These are phyloP conservation scores for Chamaecyparis obtusa DNA, from an alignment of 75 land plant species.

Conservation along the genomic window DNA sequence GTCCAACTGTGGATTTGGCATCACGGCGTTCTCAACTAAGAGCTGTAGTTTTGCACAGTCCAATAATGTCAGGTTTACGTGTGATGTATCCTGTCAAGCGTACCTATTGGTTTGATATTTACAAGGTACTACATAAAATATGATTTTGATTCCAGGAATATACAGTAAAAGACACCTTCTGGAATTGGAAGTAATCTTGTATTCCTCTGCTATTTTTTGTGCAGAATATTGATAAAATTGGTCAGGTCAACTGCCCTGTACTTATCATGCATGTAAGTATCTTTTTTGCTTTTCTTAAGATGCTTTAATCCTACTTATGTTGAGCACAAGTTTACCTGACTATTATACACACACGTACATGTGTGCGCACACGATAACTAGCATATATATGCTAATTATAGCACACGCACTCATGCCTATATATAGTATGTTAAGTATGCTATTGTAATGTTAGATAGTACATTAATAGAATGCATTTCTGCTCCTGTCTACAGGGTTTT, in stretches of 20 bases:
- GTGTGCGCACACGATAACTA: too few relatives aligned
- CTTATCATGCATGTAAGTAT: slow-evolving; percentile 60
- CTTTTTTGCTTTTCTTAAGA: neutral
- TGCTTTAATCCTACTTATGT: neutral
- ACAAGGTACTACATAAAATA: slow-evolving; percentile 47
- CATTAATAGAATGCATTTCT: too few relatives aligned
- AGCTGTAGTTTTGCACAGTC: slow-evolving; percentile 77
- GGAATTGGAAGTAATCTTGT: neutral
- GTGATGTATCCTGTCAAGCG: slow-evolving; percentile 81
- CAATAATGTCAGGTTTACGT: slow-evolving; percentile 71
- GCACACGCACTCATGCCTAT: too few relatives aligned
- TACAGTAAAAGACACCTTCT: neutral
- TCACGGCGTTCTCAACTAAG: slow-evolving; percentile 50
- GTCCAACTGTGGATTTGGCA: slow-evolving; percentile 75
- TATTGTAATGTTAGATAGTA: too few relatives aligned
- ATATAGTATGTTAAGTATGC: too few relatives aligned
- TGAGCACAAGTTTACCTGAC: neutral
- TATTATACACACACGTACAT: too few relatives aligned
- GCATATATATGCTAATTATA: too few relatives aligned
- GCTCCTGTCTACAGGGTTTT: too few relatives aligned
- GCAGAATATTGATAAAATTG: slow-evolving; percentile 70
- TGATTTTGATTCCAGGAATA: slow-evolving; percentile 1
- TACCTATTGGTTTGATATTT: slow-evolving; percentile 81
- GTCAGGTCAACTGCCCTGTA: slow-evolving; percentile 53
- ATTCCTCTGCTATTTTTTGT: slow-evolving; percentile 17